Evolutionary conservation across 768 basidiomycete species (phyloP).

Genomic region (Xanthoconium purpureum): DNA sequence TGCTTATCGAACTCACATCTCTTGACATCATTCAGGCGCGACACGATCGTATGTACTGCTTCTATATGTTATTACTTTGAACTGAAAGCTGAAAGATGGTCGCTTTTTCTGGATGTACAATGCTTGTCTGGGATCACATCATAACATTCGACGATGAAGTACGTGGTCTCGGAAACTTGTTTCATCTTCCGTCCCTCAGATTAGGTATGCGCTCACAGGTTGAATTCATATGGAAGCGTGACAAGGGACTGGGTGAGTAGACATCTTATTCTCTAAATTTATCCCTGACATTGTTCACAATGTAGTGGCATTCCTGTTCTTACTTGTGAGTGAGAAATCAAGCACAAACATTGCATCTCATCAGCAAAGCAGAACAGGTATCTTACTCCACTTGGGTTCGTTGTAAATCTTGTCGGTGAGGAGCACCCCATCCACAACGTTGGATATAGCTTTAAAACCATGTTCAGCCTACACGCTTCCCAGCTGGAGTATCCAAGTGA

Average conservation of each 20-base stretch:
- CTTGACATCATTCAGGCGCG: background rate
- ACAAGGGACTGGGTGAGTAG: constrained; percentile 34
- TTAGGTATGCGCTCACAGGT: constrained; percentile 22
- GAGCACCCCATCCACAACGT: background rate
- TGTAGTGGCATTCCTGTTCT: constrained; percentile 36
- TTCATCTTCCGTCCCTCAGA: background rate
- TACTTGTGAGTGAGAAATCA: constrained; percentile 30
- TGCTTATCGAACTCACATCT: background rate
- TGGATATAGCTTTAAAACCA: background rate
- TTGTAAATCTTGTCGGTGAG: constrained; percentile 47
- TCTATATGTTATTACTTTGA: background rate
- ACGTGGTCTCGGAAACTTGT: background rate
- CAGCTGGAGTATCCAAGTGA: constrained; percentile 11
- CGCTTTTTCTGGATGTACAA: constrained; percentile 48
- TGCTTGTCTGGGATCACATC: constrained; percentile 48
- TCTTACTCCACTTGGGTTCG: constrained; percentile 59
- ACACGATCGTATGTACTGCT: constrained; percentile 9
- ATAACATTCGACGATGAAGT: constrained; percentile 40
- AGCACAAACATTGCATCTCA: background rate
- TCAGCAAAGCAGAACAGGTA: constrained; percentile 53
- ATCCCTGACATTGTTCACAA: background rate
- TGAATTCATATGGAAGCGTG: constrained; percentile 37
- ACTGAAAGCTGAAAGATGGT: constrained; percentile 40
- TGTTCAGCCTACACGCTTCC: constrained; percentile 16
- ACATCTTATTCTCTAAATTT: background rate